A percentile compares a stretch with the other conserved stretches of the same genome.
These are phyloP conservation scores for Cafeteria roenbergensis DNA, from an alignment of 108 stramenopile genomes.

Conservation along the genomic window DNA sequence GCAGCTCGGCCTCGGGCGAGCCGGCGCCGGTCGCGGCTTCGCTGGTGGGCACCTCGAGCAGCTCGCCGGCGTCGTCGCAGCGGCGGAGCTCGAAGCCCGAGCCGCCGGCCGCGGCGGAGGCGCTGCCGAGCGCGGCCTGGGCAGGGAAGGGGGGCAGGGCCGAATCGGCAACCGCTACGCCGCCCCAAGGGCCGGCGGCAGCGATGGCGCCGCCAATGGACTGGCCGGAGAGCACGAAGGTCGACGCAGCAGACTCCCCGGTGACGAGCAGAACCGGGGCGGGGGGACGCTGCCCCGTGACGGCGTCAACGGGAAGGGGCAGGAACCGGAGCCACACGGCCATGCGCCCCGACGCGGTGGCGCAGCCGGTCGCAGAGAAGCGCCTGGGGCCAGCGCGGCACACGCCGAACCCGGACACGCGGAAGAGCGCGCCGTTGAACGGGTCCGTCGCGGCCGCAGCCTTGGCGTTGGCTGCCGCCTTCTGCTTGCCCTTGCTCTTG, in stretches of 20 bases:
- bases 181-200: no score
- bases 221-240: background rate
- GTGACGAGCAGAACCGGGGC: background rate
- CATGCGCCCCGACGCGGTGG: background rate
- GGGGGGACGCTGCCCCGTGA: background rate
- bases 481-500: background rate
- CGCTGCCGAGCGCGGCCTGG: no score
- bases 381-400: no score
- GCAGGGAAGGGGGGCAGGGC: no score
- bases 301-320: background rate
- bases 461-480: background rate
- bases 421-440: background rate
- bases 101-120: no score
- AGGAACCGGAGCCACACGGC: background rate
- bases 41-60: no score
- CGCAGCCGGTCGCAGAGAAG: background rate
- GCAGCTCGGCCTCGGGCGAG: no score
- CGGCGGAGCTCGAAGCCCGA: no score
- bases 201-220: background rate
- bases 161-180: no score
- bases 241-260: background rate
- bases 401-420: background rate
- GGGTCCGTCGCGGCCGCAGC: background rate
- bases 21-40: no score
- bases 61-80: no score